Percentiles rank a stretch among this genome's conserved stretches.
These are phyloP conservation scores for Theobroma grandiflorum DNA, from an alignment of 441 rosid species.

Conservation along the genomic window DNA sequence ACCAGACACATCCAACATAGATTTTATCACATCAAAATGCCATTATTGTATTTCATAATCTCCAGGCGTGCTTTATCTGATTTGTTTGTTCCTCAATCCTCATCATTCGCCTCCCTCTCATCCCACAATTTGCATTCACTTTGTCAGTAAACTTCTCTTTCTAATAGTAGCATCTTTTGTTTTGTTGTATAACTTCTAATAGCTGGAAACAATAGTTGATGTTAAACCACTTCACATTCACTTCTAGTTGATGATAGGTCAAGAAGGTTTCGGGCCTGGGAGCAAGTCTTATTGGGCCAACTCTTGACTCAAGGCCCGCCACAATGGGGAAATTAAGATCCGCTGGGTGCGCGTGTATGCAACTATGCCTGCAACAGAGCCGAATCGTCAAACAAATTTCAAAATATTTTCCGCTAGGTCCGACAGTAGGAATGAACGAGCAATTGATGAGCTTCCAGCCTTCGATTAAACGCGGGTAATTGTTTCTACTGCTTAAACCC, in stretches of 20 bases:
- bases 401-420: not conserved
- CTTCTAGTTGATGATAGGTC: too few relatives aligned
- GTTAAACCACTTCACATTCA: too few relatives aligned
- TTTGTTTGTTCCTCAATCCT: not conserved
- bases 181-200: too few relatives aligned
- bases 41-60: not conserved
- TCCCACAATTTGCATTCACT: too few relatives aligned
- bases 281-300: not conserved
- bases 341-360: not conserved
- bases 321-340: not conserved
- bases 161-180: too few relatives aligned
- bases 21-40: not conserved
- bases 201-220: too few relatives aligned
- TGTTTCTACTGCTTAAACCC: conserved; percentile 20
- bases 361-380: not conserved
- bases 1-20: not conserved
- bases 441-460: not conserved
- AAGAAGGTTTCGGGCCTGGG: not conserved
- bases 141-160: not conserved
- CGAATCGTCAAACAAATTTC: not conserved
- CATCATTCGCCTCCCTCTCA: too few relatives aligned
- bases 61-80: not conserved
- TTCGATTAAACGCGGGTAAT: not conserved
- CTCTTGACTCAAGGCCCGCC: not conserved
- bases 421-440: not conserved